A percentile compares a stretch with the other conserved stretches of the same genome.
phyloP scores from a whole-genome alignment of 345 rosid species.

The Salix arbutifolia region DNA sequence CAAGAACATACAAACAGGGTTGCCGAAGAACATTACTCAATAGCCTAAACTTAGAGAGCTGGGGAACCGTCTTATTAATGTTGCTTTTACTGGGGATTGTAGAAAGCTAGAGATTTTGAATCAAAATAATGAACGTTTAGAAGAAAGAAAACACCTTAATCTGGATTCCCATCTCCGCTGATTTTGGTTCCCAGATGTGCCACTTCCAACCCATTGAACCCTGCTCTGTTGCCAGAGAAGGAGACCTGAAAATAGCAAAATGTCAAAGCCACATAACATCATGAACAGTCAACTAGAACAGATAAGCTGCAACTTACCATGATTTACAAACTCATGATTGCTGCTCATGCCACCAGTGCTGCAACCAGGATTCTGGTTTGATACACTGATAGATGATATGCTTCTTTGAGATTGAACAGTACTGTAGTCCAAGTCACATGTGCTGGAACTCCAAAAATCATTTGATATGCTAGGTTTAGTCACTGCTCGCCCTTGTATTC shows the following conservation, averaged over 20 bases:
- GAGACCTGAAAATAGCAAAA: slow-evolving; percentile 17
- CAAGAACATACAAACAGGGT: not conserved
- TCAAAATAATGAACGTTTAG: not conserved
- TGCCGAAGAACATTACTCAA: not conserved
- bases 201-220: slow-evolving; percentile 24
- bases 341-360: slow-evolving; percentile 3
- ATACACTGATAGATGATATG: slow-evolving; percentile 19
- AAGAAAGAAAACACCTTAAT: slow-evolving; percentile 15
- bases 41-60: not conserved
- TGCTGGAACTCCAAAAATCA: slow-evolving; percentile 32
- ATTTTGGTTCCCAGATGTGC: slow-evolving; percentile 11
- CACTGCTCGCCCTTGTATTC: slow-evolving; percentile 31
- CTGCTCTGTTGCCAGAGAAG: slow-evolving; percentile 27
- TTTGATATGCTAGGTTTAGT: slow-evolving; percentile 23
- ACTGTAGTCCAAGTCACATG: slow-evolving; percentile 29
- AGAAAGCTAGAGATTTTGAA: not conserved
- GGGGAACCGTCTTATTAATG: not conserved
- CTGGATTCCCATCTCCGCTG: slow-evolving; percentile 6
- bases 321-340: slow-evolving; percentile 27
- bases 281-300: not conserved
- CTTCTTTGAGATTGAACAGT: slow-evolving; percentile 33
- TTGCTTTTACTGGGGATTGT: too few species aligned
- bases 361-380: slow-evolving; percentile 12
- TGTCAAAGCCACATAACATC: not conserved
- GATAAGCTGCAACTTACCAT: slow-evolving; percentile 11